phyloP scores from a whole-genome alignment of 1,284 basidiomycete genomes.

The Irpex sp. region DNA sequence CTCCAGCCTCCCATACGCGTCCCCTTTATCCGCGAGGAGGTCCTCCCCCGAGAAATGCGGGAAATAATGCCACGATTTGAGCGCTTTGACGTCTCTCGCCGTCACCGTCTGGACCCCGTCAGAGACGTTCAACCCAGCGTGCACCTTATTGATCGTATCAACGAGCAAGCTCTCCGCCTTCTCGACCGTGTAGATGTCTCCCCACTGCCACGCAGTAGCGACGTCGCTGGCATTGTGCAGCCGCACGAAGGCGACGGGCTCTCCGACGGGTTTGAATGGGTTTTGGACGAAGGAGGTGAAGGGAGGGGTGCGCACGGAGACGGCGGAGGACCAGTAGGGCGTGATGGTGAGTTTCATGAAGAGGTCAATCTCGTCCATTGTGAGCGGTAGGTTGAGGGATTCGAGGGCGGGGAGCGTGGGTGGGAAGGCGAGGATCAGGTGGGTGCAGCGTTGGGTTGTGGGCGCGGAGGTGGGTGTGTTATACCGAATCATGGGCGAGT shows the following conservation, averaged over 20 bases:
- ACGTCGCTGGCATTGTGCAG: not conserved
- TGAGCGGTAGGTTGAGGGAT: not conserved
- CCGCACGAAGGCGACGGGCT: conserved; percentile 1
- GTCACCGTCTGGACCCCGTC: not conserved
- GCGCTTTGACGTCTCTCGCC: not conserved
- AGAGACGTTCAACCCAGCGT: not conserved
- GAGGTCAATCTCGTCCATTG: not conserved
- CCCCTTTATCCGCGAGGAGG: not conserved
- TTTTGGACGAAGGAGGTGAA: not conserved
- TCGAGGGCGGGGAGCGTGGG: not conserved
- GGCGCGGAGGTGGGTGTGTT: too few relatives aligned
- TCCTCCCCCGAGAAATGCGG: not conserved
- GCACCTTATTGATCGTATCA: not conserved
- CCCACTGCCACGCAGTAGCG: conserved; percentile 4
- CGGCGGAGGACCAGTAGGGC: not conserved
- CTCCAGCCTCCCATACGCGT: not conserved
- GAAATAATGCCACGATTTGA: conserved; percentile 4
- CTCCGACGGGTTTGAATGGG: not conserved
- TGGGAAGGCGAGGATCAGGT: conserved; percentile 1
- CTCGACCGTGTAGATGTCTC: not conserved
- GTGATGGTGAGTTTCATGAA: conserved; percentile 1
- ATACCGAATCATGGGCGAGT: not conserved
- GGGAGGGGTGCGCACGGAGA: not conserved
- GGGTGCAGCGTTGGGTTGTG: not conserved
- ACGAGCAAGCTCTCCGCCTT: not conserved